Percentiles rank a stretch among this genome's conserved stretches.
Evolutionary conservation across 345 rosid genomes (phyloP).

Genomic region (Ceriops tagal): DNA sequence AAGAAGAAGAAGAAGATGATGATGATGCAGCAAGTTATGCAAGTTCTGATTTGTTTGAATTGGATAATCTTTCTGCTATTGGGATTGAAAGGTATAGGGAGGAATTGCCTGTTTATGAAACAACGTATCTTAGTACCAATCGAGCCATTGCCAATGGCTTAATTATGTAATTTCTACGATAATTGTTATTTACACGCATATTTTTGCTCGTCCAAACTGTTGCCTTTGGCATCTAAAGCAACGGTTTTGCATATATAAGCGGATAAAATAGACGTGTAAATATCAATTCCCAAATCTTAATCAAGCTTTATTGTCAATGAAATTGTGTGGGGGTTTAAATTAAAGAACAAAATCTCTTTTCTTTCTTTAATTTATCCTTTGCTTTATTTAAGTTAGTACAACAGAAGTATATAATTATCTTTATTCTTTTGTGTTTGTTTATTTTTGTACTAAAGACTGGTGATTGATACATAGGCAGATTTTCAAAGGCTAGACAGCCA

Average conservation of each 20-base stretch:
- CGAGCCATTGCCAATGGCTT: slow-evolving; percentile 72
- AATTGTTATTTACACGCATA: neutral
- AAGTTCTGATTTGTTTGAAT: slow-evolving; percentile 89
- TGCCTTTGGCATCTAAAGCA: too few species aligned
- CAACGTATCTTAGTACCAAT: slow-evolving; percentile 69
- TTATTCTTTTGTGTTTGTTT: slow-evolving; percentile 5
- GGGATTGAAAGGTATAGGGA: slow-evolving; percentile 66
- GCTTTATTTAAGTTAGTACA: slow-evolving; percentile 9
- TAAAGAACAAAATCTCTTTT: slow-evolving; percentile 34
- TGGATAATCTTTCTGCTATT: slow-evolving; percentile 76
- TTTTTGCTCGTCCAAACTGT: too few species aligned
- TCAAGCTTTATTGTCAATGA: slow-evolving; percentile 23
- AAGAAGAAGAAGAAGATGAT: slow-evolving; percentile 25
- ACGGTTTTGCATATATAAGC: too few species aligned
- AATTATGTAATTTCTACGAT: slow-evolving; percentile 42
- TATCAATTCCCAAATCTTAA: too few species aligned
- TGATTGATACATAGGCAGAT: slow-evolving; percentile 9
- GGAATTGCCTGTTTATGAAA: slow-evolving; percentile 93
- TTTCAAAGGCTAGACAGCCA: slow-evolving; percentile 1
- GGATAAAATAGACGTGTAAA: too few species aligned
- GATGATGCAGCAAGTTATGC: slow-evolving; percentile 74
- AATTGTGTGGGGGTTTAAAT: slow-evolving; percentile 57
- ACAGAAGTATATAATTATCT: neutral
- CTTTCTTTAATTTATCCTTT: slow-evolving; percentile 7
- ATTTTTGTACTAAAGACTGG: neutral